These are phyloP conservation scores for Casaregolazyma suthepensis DNA, from an alignment of 1,139 yeast genomes.

Conservation along the genomic window DNA sequence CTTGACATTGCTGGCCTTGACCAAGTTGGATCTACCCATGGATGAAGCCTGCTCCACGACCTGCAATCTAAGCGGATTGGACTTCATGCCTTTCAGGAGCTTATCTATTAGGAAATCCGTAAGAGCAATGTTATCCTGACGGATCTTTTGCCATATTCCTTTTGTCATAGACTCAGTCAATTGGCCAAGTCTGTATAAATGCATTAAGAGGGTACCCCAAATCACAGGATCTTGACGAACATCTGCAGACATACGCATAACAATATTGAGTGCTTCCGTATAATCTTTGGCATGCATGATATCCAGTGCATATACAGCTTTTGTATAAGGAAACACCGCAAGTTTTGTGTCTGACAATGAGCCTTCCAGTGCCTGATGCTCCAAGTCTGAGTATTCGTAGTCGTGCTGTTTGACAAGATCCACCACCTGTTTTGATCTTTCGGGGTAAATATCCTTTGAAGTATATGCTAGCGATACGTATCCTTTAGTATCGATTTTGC, in stretches of 20 bases:
- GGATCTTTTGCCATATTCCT: slow-evolving; percentile 22
- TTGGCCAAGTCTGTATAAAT: slow-evolving; percentile 18
- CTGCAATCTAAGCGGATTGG: slow-evolving; percentile 4
- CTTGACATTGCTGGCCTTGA: slow-evolving; percentile 2
- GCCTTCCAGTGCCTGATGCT: slow-evolving; percentile 16
- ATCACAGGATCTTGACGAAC: slow-evolving; percentile 17
- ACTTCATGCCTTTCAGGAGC: slow-evolving; percentile 18
- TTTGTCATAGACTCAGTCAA: slow-evolving; percentile 19
- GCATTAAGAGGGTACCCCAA: slow-evolving; percentile 24
- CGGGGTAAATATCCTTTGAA: slow-evolving; percentile 15
- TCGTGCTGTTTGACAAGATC: slow-evolving; percentile 21
- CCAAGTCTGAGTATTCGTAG: slow-evolving; percentile 22
- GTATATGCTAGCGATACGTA: slow-evolving; percentile 27
- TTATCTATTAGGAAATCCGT: slow-evolving; percentile 19
- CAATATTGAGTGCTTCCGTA: slow-evolving; percentile 13
- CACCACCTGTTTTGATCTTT: slow-evolving; percentile 17
- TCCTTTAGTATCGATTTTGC: slow-evolving; percentile 30
- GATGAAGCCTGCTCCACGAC: slow-evolving; percentile 2
- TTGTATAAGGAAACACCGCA: slow-evolving; percentile 23
- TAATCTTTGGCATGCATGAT: slow-evolving; percentile 16
- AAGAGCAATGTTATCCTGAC: slow-evolving; percentile 12
- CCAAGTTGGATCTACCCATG: neutral
- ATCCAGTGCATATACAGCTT: slow-evolving; percentile 20
- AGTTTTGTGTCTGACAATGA: slow-evolving; percentile 2
- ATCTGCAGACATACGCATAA: slow-evolving; percentile 11